A percentile compares a stretch with the other conserved stretches of the same genome.
Evolutionary conservation across 2,329 filamentous ascomycete species (phyloP).

Genomic region (Fusarium sp.): DNA sequence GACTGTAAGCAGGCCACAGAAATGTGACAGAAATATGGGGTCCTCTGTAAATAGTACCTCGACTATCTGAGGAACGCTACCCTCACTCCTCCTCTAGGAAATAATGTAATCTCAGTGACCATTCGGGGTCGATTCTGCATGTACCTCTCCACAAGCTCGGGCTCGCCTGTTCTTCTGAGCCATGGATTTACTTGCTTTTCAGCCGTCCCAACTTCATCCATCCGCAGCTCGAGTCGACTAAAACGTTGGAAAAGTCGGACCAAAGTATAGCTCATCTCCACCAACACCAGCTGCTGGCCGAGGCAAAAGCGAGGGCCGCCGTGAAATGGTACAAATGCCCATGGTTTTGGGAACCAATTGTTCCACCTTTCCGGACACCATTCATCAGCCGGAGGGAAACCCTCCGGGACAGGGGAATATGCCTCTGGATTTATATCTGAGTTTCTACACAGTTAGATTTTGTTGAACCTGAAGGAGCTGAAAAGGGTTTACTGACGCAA

Average conservation of each 20-base stretch:
- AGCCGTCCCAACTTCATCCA: background rate
- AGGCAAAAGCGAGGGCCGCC: background rate
- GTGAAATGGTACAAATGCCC: background rate
- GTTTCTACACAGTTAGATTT: background rate
- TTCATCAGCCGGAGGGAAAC: background rate
- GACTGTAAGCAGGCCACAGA: background rate
- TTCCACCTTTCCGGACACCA: background rate
- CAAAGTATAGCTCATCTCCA: conserved; percentile 3
- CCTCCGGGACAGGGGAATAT: background rate
- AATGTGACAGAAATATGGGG: background rate
- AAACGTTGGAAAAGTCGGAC: conserved; percentile 4
- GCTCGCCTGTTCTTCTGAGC: background rate
- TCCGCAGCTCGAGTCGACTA: background rate
- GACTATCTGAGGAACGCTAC: background rate
- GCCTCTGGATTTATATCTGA: background rate
- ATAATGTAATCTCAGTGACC: conserved; percentile 4
- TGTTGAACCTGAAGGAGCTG: background rate
- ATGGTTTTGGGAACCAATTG: conserved; percentile 2
- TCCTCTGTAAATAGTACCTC: background rate
- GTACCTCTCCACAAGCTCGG: conserved; percentile 1
- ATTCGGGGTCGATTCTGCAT: conserved; percentile 2
- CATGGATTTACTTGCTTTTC: background rate
- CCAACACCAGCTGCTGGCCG: background rate
- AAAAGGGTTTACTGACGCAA: background rate
- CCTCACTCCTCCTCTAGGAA: background rate